Evolutionary conservation across 352 stramenopile species (phyloP), one percentile per base, ranked within the genome.

Genomic region (Phytophthora fragariaefolia): DNA sequence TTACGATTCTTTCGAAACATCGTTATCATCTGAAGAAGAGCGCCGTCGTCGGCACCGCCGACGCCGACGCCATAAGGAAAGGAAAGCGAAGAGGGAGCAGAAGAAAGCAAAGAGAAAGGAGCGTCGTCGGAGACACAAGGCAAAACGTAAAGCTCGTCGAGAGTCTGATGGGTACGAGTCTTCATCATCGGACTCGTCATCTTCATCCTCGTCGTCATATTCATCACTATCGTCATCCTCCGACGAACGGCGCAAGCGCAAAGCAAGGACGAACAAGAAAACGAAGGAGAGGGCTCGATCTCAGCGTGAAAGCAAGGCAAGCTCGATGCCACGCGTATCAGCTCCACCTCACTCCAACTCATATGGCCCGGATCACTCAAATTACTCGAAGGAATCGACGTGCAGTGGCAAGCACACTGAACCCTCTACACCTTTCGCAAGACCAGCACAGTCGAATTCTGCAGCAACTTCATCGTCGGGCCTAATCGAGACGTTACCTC

Each of bases 241-340:
- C 2, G 71, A 82, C 32, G 71, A 76, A 17, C 61, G 58, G 6
- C 45, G 17, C 8, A 80, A 73, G 40, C 58, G 58, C n/a, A 77
- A 69, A 53, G 30, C 59, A 22, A 74, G 69, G 42, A 83, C 77
- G 28, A 47, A 54, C 34, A 79, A 79, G 58, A 66, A 65, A 49
- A 51, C 22, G 7, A 80, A 78, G 27, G 60, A 69, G 12, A 30
- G 60, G 38, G 66, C 66, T 6, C 46, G 28, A 24, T 74, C 66
- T 7, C 49, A 70, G 22, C 59, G 59, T 58, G 66, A 66, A 34
- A 8, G 42, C 1, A 74, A 53, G 32, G 28, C 46, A 23, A 70
- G 40, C 26, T 32, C 23, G 6, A 54, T 74, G 10, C 30, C 60
- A 9, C 60, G 40, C 47, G 28, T 47, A 0, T 17, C 30, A 0